Evolutionary conservation across 805 yeast species (phyloP).

Genomic region (Teunomyces gatunensis): DNA sequence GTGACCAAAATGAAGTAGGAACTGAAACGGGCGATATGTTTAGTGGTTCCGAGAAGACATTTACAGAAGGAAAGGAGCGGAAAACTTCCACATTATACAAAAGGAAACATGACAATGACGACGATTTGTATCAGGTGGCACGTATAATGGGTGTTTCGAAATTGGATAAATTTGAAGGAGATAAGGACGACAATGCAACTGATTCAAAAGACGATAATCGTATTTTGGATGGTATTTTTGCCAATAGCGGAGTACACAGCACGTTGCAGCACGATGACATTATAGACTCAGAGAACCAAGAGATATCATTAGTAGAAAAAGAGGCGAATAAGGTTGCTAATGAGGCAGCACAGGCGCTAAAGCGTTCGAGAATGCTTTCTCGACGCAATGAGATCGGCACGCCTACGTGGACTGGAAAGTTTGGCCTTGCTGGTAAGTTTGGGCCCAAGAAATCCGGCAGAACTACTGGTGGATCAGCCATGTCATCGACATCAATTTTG

Average conservation of each 20-base stretch:
- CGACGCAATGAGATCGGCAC: constrained; percentile 56
- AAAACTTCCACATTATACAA: constrained; percentile 27
- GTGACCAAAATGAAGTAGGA: constrained; percentile 65
- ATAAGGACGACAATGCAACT: constrained; percentile 33
- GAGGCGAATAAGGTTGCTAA: constrained; percentile 62
- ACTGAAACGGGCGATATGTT: constrained; percentile 70
- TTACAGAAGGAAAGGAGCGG: constrained; percentile 31
- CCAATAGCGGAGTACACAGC: constrained; percentile 69
- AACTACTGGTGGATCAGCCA: constrained; percentile 4
- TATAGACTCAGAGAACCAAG: constrained; percentile 54
- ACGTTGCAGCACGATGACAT: constrained; percentile 78
- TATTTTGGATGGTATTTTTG: constrained; percentile 72
- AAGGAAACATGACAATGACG: constrained; percentile 44
- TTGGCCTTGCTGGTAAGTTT: constrained; percentile 76
- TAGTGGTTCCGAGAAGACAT: constrained; percentile 43
- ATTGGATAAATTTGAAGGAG: constrained; percentile 61
- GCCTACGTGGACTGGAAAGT: constrained; percentile 96
- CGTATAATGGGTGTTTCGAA: constrained; percentile 70
- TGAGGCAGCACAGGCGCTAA: constrained; percentile 54
- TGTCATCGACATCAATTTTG: constrained; percentile 51
- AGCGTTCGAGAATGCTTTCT: constrained; percentile 57
- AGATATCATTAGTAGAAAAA: constrained; percentile 51
- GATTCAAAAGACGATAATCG: constrained; percentile 47
- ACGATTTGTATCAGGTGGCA: constrained; percentile 66
- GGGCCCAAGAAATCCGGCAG: constrained; percentile 11